Percentiles rank a stretch among this genome's conserved stretches.
phyloP scores from a whole-genome alignment of 495 filamentous ascomycete species.

The Paragyromitra xinjiangensis region DNA sequence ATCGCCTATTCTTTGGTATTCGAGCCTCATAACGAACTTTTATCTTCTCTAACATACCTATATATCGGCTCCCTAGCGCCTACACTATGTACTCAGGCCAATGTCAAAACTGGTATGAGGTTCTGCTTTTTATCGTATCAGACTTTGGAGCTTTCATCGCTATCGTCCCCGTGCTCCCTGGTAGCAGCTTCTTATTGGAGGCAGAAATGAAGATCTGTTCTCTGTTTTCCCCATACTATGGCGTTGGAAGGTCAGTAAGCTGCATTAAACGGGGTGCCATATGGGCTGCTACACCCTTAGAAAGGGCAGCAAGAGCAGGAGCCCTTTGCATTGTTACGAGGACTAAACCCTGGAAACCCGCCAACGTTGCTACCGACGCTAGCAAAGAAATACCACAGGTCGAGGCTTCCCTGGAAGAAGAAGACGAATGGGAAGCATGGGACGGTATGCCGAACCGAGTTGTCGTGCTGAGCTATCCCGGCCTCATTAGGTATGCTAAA shows the following conservation, averaged over 20 bases:
- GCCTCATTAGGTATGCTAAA: not conserved
- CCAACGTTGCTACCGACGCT: not conserved
- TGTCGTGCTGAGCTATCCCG: not conserved
- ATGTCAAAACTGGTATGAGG: not conserved
- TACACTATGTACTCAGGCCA: not conserved
- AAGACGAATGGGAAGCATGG: not conserved
- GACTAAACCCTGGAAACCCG: not conserved
- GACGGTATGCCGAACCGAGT: not conserved
- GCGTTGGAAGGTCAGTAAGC: not conserved
- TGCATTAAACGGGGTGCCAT: not conserved
- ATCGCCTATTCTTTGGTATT: no score
- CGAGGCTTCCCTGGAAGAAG: not conserved
- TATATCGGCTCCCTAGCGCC: not conserved
- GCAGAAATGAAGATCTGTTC: not conserved
- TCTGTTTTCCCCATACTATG: not conserved
- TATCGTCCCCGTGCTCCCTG: not conserved
- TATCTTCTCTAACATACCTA: not conserved
- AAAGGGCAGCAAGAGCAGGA: not conserved
- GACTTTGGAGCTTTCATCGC: not conserved
- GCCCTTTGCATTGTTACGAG: conserved; percentile 1
- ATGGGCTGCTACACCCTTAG: not conserved
- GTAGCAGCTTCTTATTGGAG: not conserved
- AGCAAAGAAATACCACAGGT: not conserved
- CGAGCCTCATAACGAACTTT: no score
- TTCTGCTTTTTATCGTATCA: not conserved